Conservation (phyloP, 306 rosid species). For the Morella rubra region DNA sequence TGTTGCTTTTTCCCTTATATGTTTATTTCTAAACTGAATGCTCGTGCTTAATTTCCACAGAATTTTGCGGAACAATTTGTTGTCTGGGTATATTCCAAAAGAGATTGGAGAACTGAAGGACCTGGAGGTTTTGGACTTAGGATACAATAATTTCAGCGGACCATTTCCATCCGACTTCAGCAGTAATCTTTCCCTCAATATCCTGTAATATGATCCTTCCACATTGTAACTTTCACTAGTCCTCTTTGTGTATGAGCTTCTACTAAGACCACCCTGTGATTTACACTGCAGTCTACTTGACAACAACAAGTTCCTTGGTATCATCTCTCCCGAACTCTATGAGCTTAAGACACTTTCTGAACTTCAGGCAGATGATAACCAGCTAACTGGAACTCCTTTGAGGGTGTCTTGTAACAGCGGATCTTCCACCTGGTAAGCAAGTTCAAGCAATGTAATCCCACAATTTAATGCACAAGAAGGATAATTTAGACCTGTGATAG, state of each 20-base stretch:
- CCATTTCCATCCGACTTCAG: constrained; percentile 44
- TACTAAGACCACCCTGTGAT: constrained; percentile 5
- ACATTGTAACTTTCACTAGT: neutral
- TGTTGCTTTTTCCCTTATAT: neutral
- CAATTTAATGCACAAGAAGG: neutral
- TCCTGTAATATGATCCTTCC: constrained; percentile 44
- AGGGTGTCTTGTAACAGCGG: constrained; percentile 23
- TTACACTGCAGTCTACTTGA: constrained; percentile 58
- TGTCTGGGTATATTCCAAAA: constrained; percentile 50
- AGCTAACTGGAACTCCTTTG: constrained; percentile 28
- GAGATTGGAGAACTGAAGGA: constrained; percentile 51
- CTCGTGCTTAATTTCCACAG: constrained; percentile 35
- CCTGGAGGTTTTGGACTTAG: constrained; percentile 70
- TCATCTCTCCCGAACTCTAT: constrained; percentile 40
- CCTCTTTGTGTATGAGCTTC: neutral
- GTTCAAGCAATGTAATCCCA: neutral
- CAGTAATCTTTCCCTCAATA: constrained; percentile 47
- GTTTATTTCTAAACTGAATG: neutral
- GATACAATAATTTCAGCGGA: constrained; percentile 69
- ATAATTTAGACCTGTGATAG: neutral
- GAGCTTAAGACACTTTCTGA: constrained; percentile 44
- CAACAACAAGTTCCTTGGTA: constrained; percentile 48
- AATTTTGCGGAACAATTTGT: constrained; percentile 64
- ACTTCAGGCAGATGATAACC: constrained; percentile 36
- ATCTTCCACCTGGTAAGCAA: constrained; percentile 38